phyloP scores from a whole-genome alignment of 1,139 yeast species.

The Protomyces gravidus region DNA sequence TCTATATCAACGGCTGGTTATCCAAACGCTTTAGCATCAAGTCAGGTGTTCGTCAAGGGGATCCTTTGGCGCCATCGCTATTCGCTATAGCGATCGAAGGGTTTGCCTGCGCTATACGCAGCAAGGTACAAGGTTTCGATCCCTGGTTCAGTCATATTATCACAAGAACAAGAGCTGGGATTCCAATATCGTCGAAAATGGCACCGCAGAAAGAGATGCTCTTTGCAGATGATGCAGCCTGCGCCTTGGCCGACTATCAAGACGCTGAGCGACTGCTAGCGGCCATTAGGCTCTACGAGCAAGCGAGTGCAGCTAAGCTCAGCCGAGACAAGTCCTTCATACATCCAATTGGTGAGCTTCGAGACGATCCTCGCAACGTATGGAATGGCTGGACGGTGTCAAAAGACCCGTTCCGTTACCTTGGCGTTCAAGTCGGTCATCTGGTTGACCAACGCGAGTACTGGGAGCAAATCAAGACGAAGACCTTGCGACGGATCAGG shows the following conservation, averaged over 20 bases:
- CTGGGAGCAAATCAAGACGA: not conserved
- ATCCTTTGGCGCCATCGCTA: not conserved
- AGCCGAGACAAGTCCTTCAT: not conserved
- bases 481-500: not conserved
- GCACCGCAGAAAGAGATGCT: not conserved
- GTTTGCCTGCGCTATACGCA: not conserved
- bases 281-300: not conserved
- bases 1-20: not conserved
- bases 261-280: not conserved
- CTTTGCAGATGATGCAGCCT: not conserved
- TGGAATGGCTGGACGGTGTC: not conserved
- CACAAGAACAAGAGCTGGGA: too few relatives aligned
- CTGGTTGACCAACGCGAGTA: not conserved
- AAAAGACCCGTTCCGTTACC: not conserved
- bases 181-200: too few relatives aligned
- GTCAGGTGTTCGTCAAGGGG: not conserved
- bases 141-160: not conserved
- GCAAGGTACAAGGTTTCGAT: not conserved
- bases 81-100: not conserved
- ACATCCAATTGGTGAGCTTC: not conserved
- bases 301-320: not conserved
- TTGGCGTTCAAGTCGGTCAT: not conserved
- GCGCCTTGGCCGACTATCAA: not conserved
- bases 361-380: not conserved
- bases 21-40: not conserved